Evolutionary conservation across 768 basidiomycete genomes (phyloP), one percentile per base, ranked within the genome.

Genomic region (Lactarius sanguifluus): DNA sequence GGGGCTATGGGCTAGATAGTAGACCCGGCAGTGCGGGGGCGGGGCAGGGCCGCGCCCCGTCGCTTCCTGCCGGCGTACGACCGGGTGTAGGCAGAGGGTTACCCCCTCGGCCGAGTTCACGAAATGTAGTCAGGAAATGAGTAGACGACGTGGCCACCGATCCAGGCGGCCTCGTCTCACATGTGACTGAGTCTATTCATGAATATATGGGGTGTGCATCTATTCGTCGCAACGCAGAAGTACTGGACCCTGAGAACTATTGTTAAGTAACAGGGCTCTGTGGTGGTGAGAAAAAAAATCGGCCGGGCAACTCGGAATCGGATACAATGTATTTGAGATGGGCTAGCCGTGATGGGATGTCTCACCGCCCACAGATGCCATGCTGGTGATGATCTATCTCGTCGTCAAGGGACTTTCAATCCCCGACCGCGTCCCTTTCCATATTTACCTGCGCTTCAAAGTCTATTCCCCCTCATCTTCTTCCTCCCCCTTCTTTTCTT

Each of bases 401-500:
- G 69, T 70, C 40, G 70, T 56, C 64, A 70, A 68, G 70, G 30
- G 25, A 20, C 13, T 66, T 69, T 69, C 65, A 66, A 66, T 5
- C 60, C 57, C 66, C 63, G 63, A 41, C 12, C 3, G 1, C 34
- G 20, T 5, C 34, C 34, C 20, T 16, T 3, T 70, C 70, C 72
- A 73, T 71, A 71, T 70, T 62, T 62, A 62, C 69, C 60, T 71
- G 68, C 67, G 70, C 63, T 65, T 67, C 65, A 61, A 64, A 64
- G 32, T 25, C 5, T 45, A 9, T 23, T 30, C n/a, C 7, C 1
- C 28, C 58, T 57, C 40, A 34, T 43, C 55, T 13, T 28, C 34
- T 71, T 71, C 73, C 70, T 72, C 69, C 68, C 71, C 73, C 70
- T 70, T 71, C 73, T 69, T 72, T 71, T 68, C 73, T 73, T 58